These are phyloP conservation scores for Tricholomella constricta DNA, from an alignment of 768 basidiomycete species.

Conservation along the genomic window DNA sequence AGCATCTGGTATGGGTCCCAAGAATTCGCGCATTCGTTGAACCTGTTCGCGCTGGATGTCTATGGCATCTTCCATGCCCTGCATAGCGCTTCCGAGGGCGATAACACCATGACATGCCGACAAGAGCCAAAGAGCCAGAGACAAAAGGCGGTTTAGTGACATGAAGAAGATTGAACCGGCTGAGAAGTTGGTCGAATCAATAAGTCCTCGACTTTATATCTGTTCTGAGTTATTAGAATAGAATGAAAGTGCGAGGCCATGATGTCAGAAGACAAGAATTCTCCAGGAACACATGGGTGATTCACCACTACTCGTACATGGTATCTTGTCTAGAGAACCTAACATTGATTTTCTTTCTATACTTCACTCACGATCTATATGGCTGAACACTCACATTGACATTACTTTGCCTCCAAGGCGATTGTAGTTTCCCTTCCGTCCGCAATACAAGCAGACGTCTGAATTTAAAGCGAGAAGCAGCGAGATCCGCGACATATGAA, in stretches of 20 bases:
- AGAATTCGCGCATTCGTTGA: constrained; percentile 39
- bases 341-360: no score
- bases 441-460: no score
- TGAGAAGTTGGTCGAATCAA: neutral
- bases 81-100: constrained; percentile 32
- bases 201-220: neutral
- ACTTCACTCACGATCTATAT: no score
- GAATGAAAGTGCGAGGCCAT: constrained; percentile 9
- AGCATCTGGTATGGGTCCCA: constrained; percentile 29
- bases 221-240: constrained; percentile 3
- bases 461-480: neutral
- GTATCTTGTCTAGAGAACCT: neutral
- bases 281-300: constrained; percentile 7
- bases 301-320: neutral
- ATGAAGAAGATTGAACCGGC: neutral
- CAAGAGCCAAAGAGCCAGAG: constrained; percentile 17
- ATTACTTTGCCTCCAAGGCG: no score
- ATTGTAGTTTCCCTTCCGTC: no score
- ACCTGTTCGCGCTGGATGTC: constrained; percentile 49
- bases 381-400: neutral
- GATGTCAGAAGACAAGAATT: constrained; percentile 5
- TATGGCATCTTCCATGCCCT: constrained; percentile 44
- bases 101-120: constrained; percentile 18
- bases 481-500: neutral
- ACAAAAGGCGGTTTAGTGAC: constrained; percentile 1